A percentile compares a stretch with the other conserved stretches of the same genome.
Evolutionary conservation across 1,284 basidiomycete genomes (phyloP).

Genomic region (Calocybe gambosa): DNA sequence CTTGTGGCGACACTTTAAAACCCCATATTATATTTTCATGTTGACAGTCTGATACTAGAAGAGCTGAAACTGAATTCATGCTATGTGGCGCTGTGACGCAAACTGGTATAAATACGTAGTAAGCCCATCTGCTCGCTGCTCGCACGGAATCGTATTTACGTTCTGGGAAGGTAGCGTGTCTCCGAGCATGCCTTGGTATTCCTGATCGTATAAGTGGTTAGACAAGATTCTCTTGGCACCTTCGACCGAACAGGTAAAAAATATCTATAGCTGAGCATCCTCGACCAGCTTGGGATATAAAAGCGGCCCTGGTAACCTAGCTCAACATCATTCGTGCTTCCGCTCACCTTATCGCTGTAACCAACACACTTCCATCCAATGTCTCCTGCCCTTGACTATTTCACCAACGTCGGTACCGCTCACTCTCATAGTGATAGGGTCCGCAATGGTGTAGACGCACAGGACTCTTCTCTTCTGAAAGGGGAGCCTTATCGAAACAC

Average conservation of each 20-base stretch:
- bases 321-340: not conserved
- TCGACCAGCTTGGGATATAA: not conserved
- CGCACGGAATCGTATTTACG: slow-evolving; percentile 5
- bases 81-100: not conserved
- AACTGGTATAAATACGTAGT: too few relatives aligned
- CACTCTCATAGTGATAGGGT: slow-evolving; percentile 3
- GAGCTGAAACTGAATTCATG: not conserved
- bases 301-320: not conserved
- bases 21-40: too few relatives aligned
- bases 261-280: slow-evolving; percentile 1
- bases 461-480: slow-evolving; percentile 10
- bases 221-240: slow-evolving; percentile 6
- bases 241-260: slow-evolving; percentile 9
- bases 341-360: not conserved
- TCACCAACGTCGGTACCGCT: slow-evolving; percentile 14
- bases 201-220: slow-evolving; percentile 1
- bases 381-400: slow-evolving; percentile 26
- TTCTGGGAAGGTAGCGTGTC: slow-evolving; percentile 3
- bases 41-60: too few relatives aligned
- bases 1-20: not conserved
- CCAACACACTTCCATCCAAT: slow-evolving; percentile 3
- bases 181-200: not conserved
- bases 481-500: slow-evolving; percentile 43
- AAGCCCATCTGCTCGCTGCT: not conserved
- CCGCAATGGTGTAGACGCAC: not conserved